phyloP scores from a whole-genome alignment of 768 basidiomycete species.

The Suillus brevipes region DNA sequence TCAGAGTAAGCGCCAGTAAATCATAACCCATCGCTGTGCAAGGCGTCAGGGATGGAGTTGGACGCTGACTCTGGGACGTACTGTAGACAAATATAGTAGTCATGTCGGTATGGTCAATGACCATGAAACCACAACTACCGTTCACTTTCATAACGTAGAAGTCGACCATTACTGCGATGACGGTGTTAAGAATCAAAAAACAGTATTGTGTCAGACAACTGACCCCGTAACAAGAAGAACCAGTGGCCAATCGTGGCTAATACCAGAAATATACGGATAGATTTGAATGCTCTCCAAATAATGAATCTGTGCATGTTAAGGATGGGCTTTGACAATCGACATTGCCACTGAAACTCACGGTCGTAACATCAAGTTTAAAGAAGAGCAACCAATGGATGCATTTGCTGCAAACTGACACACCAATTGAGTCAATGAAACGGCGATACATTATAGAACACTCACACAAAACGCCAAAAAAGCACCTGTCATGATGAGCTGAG shows the following conservation, averaged over 20 bases:
- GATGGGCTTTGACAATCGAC: not conserved
- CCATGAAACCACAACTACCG: not conserved
- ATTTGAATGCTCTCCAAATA: not conserved
- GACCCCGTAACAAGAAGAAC: not conserved
- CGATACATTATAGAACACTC: not conserved
- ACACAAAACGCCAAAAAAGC: conserved; percentile 1
- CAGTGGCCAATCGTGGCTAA: conserved; percentile 1
- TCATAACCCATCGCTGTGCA: conserved; percentile 5
- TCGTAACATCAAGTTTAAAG: not conserved
- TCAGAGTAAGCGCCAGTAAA: not conserved
- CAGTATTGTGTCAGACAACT: not conserved
- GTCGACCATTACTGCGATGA: not conserved
- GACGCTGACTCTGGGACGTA: not conserved
- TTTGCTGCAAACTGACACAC: not conserved
- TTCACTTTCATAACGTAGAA: not conserved
- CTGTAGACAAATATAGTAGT: not conserved
- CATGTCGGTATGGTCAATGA: not conserved
- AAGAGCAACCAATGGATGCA: conserved; percentile 2
- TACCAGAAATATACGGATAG: not conserved
- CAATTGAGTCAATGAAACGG: not conserved
- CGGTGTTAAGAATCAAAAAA: not conserved
- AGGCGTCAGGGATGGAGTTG: not conserved
- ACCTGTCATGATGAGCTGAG: not conserved
- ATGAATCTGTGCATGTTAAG: conserved; percentile 2
- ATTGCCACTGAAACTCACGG: not conserved